Conservation (phyloP, 1,284 basidiomycete genomes). For the Chalciporus sp. region DNA sequence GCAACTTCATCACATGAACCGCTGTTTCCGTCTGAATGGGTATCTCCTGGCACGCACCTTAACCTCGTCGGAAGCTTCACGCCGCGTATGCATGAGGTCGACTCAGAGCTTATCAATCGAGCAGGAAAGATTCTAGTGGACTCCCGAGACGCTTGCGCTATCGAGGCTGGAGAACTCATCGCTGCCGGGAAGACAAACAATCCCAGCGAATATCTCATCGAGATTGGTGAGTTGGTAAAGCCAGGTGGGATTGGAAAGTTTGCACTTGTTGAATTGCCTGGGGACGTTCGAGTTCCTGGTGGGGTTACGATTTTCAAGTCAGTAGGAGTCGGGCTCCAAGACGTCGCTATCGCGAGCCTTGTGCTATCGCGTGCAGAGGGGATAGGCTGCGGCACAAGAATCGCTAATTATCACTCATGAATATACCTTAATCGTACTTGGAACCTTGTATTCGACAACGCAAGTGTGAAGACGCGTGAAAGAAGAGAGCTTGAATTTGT, state of each 20-base stretch:
- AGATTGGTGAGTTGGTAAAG: conserved; percentile 63
- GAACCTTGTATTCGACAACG: too few species aligned
- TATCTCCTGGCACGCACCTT: conserved; percentile 66
- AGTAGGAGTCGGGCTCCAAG: conserved; percentile 76
- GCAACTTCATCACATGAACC: conserved; percentile 75
- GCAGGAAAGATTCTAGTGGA: conserved; percentile 68
- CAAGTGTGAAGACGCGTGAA: too few species aligned
- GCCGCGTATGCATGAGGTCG: conserved; percentile 78
- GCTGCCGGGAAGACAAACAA: conserved; percentile 48
- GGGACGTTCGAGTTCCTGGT: conserved; percentile 33
- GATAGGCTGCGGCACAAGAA: conserved; percentile 39
- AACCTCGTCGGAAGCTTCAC: conserved; percentile 86
- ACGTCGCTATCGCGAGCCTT: conserved; percentile 64
- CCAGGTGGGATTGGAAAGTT: conserved; percentile 24
- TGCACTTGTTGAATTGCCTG: conserved; percentile 29
- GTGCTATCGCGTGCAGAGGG: conserved; percentile 44
- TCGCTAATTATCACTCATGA: conserved; percentile 41
- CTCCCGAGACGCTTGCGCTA: conserved; percentile 64
- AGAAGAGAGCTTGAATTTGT: too few species aligned
- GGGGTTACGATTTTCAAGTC: conserved; percentile 77
- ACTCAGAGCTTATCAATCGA: conserved; percentile 54
- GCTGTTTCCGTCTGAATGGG: conserved; percentile 68
- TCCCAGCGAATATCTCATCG: conserved; percentile 43
- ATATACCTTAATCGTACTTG: neutral
- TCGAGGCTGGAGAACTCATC: conserved; percentile 82